Base-by-base conservation (phyloP, 257 asterid species). In the Solanum gracilifrons region DNA sequence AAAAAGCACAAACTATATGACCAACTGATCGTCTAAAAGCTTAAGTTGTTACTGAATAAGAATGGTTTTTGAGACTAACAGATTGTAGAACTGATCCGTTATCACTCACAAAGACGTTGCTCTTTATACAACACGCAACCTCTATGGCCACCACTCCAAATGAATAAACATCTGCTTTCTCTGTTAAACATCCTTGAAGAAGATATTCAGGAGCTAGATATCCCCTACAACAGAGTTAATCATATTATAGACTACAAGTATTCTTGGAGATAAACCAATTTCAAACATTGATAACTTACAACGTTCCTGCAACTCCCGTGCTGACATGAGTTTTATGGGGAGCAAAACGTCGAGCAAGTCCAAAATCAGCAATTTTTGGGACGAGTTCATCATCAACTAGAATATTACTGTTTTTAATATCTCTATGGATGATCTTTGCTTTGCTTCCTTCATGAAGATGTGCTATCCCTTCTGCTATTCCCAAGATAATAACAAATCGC, bases 151-250 rank as follows among this genome's bases (percentile, higher is more conserved):
- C 85, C 6, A 80, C 85, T 29, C 85, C 85, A 18, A 80, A 80
- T 37, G 85, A 80, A 48, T 80, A 80, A 48, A 48, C 85, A 18
- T 80, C 85, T 48, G 69, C 85, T 48, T 80, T 80, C 69, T 80
- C 85, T 80, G 85, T 80, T 80, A 80, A 80, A 80, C 85, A 80
- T 48, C 85, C 85, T 46, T 80, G 85, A 46, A 80, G 85, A 80
- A 80, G 85, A 80, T 80, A 80, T 29, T 80, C 85, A 46, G 85
- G 85, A 82, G 85, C 85, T 82, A 82, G 69, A 31, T 82, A 82
- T 29, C 85, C 85, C 85, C 85, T 82, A 48, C 41, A 82, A 16
- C 68, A 82, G 69, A 46, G 5, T 80, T 80, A 77, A 79, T 79
- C 66, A 15, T 43, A 15, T 43, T 64, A 71, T 31, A 71, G 76